phyloP scores from a whole-genome alignment of 1,284 basidiomycete genomes.

The Ganoderma lucidum region DNA sequence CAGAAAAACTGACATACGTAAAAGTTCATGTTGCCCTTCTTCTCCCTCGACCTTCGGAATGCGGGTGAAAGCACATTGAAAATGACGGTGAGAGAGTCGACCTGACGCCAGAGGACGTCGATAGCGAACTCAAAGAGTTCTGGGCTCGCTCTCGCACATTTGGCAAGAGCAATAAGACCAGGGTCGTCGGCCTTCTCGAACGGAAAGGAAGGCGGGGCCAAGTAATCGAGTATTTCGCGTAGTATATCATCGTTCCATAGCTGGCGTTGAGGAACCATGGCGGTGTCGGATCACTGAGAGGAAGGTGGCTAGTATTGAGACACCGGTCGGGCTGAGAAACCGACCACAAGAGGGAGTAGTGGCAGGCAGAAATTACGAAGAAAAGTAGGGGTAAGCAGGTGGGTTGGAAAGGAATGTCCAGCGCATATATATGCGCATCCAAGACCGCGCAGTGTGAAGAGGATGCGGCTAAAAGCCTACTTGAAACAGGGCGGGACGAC shows the following conservation, averaged over 20 bases:
- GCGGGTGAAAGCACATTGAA: constrained; percentile 13
- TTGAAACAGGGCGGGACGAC: constrained; percentile 1
- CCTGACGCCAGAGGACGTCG: constrained; percentile 21
- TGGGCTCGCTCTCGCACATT: constrained; percentile 17
- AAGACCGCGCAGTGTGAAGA: background rate
- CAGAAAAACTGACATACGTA: constrained; percentile 12
- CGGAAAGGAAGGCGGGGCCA: constrained; percentile 18
- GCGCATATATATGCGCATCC: constrained; percentile 2
- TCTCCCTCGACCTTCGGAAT: background rate
- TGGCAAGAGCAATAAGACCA: constrained; percentile 12
- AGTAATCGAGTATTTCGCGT: constrained; percentile 17
- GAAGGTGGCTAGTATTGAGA: background rate
- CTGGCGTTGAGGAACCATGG: constrained; percentile 1
- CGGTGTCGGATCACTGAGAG: background rate
- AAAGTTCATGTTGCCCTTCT: background rate
- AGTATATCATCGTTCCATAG: constrained; percentile 26
- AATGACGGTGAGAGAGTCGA: constrained; percentile 16
- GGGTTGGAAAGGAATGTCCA: background rate
- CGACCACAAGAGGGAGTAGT: background rate
- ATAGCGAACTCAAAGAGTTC: constrained; percentile 16
- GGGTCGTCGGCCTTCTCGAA: constrained; percentile 8
- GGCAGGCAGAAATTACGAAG: background rate
- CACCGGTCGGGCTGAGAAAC: background rate
- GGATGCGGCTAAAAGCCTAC: constrained; percentile 1
- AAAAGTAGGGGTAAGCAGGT: background rate